Percentiles rank a stretch among this genome's conserved stretches.
phyloP scores from a whole-genome alignment of 768 basidiomycete genomes.

The Rhodotorula toruloides region DNA sequence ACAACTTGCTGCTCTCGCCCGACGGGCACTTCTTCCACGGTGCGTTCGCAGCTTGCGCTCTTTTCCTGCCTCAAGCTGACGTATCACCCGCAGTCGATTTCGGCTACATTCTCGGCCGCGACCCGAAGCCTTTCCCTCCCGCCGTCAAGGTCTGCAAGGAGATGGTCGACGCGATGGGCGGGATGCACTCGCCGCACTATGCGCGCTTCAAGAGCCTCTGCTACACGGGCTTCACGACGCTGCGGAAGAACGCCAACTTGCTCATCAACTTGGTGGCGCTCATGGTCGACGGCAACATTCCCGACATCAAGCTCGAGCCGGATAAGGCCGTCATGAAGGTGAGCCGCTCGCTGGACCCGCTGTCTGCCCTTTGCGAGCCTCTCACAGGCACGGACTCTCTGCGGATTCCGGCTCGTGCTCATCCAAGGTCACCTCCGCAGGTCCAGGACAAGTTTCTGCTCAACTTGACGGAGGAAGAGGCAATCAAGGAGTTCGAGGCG shows the following conservation, averaged over 20 bases:
- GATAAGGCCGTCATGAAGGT: slow-evolving; percentile 53
- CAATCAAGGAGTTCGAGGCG: slow-evolving; percentile 92
- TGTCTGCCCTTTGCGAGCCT: neutral
- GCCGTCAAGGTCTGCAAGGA: slow-evolving; percentile 98
- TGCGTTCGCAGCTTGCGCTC: slow-evolving; percentile 44
- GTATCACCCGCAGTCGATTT: slow-evolving; percentile 70
- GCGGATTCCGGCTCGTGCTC: neutral
- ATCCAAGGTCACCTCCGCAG: slow-evolving; percentile 73
- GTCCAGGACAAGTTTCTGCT: slow-evolving; percentile 95
- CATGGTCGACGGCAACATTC: slow-evolving; percentile 97
- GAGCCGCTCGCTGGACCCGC: no score
- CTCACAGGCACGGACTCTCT: neutral
- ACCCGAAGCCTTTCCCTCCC: slow-evolving; percentile 95
- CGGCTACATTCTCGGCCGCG: slow-evolving; percentile 93
- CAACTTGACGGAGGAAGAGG: slow-evolving; percentile 81
- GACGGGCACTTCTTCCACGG: slow-evolving; percentile 99
- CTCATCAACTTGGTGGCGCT: slow-evolving; percentile 92
- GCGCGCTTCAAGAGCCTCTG: slow-evolving; percentile 91
- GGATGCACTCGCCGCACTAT: slow-evolving; percentile 89
- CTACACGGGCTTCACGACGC: slow-evolving; percentile 94
- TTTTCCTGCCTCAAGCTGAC: neutral
- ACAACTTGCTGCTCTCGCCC: slow-evolving; percentile 84
- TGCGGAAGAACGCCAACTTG: slow-evolving; percentile 93
- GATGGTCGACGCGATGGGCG: slow-evolving; percentile 99
- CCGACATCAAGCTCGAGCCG: slow-evolving; percentile 76